These are phyloP conservation scores for Penicillium crystallinum DNA, from an alignment of 495 filamentous ascomycete species.

Conservation along the genomic window DNA sequence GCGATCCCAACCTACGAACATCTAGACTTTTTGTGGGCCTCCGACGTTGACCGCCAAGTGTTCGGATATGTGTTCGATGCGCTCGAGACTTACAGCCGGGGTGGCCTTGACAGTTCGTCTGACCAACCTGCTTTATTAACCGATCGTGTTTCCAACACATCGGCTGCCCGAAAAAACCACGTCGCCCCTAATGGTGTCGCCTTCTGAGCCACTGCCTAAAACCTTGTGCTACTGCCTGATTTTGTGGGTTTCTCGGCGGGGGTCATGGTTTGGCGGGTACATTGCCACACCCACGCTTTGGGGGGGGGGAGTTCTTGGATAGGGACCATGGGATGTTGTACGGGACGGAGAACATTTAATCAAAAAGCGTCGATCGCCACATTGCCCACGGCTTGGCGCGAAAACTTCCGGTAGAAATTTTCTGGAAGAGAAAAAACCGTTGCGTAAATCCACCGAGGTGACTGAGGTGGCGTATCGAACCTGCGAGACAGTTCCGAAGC, in stretches of 20 bases:
- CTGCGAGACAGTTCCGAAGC: neutral
- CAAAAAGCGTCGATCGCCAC: neutral
- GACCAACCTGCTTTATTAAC: neutral
- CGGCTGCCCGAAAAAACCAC: neutral
- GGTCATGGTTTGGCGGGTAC: neutral
- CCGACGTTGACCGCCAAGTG: slow-evolving; percentile 75
- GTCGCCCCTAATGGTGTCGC: neutral
- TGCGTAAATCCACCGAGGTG: neutral
- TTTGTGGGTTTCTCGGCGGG: neutral
- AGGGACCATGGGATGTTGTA: neutral
- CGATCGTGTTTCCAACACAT: slow-evolving; percentile 3
- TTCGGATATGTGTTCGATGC: slow-evolving; percentile 89
- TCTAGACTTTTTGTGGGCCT: slow-evolving; percentile 94
- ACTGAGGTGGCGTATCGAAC: neutral
- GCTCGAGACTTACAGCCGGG: slow-evolving; percentile 55
- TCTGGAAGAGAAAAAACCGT: neutral
- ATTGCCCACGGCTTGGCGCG: neutral
- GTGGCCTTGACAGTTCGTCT: neutral
- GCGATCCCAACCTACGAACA: slow-evolving; percentile 91
- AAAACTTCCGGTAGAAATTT: slow-evolving; percentile 2
- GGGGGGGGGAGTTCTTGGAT: neutral
- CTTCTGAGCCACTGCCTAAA: no score
- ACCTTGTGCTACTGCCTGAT: no score
- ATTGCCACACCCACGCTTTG: neutral
- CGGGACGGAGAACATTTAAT: neutral